phyloP scores from a whole-genome alignment of 2,329 filamentous ascomycete species.

The Nemania bipapillata region DNA sequence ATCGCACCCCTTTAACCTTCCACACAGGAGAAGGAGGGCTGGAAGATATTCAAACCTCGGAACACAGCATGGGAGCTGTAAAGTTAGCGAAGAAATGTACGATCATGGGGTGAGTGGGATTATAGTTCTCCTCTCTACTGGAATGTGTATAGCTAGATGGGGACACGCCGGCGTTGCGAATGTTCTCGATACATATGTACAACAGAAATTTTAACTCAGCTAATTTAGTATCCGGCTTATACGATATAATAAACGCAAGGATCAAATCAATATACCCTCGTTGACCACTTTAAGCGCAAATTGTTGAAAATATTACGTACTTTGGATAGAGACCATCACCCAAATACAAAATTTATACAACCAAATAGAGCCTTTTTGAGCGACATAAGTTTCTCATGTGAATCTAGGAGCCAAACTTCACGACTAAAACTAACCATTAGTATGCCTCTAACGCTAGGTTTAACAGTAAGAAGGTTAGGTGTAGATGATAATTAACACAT shows the following conservation, averaged over 20 bases:
- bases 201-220: constrained; percentile 17
- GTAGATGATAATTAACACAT: too few relatives aligned
- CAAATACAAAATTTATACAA: too few relatives aligned
- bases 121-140: constrained; percentile 26
- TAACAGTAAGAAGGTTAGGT: too few relatives aligned
- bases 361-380: too few relatives aligned
- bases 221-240: constrained; percentile 1
- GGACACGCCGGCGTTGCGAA: background rate
- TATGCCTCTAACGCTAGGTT: too few relatives aligned
- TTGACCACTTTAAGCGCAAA: background rate
- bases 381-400: too few relatives aligned
- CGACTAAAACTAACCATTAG: too few relatives aligned
- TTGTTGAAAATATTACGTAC: background rate
- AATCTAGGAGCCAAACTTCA: too few relatives aligned
- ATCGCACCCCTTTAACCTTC: background rate
- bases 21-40: background rate
- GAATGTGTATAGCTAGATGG: constrained; percentile 16
- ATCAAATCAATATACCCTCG: background rate
- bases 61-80: constrained; percentile 1
- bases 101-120: constrained; percentile 2
- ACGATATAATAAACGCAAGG: background rate
- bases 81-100: background rate
- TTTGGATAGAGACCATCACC: background rate
- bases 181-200: constrained; percentile 7
- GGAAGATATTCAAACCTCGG: background rate